Percentiles rank a stretch among this genome's conserved stretches.
These are phyloP conservation scores for Volvox reticuliferus DNA, from an alignment of 139 green algal species.

Conservation along the genomic window DNA sequence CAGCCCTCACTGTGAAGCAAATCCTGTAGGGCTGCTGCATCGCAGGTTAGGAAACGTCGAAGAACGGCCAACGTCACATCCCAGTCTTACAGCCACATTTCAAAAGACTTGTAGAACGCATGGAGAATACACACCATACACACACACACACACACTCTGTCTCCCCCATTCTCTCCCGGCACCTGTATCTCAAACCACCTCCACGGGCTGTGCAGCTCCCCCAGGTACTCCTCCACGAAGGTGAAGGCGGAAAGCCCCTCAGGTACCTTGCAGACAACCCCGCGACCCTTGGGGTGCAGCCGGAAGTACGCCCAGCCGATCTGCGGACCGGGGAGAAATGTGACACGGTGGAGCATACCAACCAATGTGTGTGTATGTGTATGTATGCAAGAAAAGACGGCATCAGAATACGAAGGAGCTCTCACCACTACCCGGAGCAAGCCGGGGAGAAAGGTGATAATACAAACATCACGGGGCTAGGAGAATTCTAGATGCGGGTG, in stretches of 20 bases:
- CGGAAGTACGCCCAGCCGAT: slow-evolving; percentile 88
- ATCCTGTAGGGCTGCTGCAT: too few species aligned
- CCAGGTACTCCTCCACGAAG: slow-evolving; percentile 95
- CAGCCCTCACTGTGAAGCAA: too few species aligned
- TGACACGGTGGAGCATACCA: too few species aligned
- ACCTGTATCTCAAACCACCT: slow-evolving; percentile 96
- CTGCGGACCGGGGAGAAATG: slow-evolving; percentile 1
- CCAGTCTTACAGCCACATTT: too few species aligned
- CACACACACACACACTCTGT: background rate
- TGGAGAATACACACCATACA: too few species aligned
- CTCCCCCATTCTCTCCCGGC: background rate
- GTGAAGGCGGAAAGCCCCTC: slow-evolving; percentile 82
- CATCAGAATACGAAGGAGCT: too few species aligned
- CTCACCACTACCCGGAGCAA: too few species aligned
- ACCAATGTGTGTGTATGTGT: too few species aligned
- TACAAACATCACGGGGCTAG: background rate
- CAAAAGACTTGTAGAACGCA: too few species aligned
- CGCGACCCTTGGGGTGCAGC: slow-evolving; percentile 91
- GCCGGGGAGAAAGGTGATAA: background rate
- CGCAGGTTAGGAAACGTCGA: too few species aligned
- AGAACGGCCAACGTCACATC: too few species aligned
- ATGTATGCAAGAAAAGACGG: background rate
- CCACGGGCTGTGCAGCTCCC: slow-evolving; percentile 91
- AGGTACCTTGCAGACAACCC: slow-evolving; percentile 75
- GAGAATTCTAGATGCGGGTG: too few species aligned